A percentile compares a stretch with the other conserved stretches of the same genome.
Conservation (phyloP, 345 rosid genomes). For the Capsella bursapastoris region DNA sequence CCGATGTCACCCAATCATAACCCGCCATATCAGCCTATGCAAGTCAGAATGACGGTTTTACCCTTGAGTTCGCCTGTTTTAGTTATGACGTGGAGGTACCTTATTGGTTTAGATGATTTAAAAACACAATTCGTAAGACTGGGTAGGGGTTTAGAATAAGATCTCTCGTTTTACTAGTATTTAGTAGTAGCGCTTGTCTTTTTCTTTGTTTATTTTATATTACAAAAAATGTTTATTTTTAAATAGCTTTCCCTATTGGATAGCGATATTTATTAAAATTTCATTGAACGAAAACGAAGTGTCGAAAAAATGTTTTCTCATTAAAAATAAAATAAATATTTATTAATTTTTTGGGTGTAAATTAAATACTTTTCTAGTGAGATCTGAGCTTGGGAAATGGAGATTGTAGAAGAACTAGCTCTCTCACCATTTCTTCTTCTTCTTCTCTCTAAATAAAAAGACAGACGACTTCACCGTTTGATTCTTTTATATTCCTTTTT, state of each 20-base stretch:
- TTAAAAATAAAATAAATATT: slow-evolving; percentile 10
- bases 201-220: slow-evolving; percentile 23
- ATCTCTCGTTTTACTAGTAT: neutral
- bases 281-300: slow-evolving; percentile 19
- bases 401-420: slow-evolving; percentile 54
- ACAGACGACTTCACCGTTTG: slow-evolving; percentile 9
- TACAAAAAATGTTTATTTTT: neutral
- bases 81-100: slow-evolving; percentile 11
- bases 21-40: slow-evolving; percentile 39
- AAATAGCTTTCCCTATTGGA: slow-evolving; percentile 48
- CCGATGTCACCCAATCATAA: slow-evolving; percentile 11
- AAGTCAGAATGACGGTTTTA: slow-evolving; percentile 13
- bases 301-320: slow-evolving; percentile 28
- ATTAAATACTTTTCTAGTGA: slow-evolving; percentile 43
- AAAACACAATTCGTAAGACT: slow-evolving; percentile 13
- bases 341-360: neutral
- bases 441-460: slow-evolving; percentile 42
- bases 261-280: slow-evolving; percentile 53
- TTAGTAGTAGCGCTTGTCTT: slow-evolving; percentile 39
- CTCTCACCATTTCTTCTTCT: slow-evolving; percentile 35
- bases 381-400: slow-evolving; percentile 52
- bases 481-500: slow-evolving; percentile 20
- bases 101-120: slow-evolving; percentile 30
- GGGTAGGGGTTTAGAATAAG: slow-evolving; percentile 38
- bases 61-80: slow-evolving; percentile 26